Evolutionary conservation across 306 rosid species (phyloP).

Genomic region (Rosa chinensis): DNA sequence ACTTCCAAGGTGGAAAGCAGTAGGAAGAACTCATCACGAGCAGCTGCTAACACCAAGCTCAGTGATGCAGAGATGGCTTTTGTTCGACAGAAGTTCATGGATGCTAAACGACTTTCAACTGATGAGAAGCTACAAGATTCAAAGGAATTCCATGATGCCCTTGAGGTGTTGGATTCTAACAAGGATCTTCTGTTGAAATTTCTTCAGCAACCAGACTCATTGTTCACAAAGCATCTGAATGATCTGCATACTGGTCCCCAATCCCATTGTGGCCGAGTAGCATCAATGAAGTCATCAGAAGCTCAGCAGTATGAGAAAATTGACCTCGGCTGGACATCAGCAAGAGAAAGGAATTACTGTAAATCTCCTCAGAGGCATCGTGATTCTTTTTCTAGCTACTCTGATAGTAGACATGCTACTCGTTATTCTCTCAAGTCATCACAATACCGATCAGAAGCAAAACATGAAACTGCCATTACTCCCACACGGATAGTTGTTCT

Average conservation of each 20-base stretch:
- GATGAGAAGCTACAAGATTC: constrained; percentile 74
- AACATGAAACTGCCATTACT: constrained; percentile 38
- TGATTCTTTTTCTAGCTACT: constrained; percentile 37
- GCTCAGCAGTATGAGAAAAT: constrained; percentile 37
- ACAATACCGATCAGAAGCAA: constrained; percentile 40
- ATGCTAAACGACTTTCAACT: constrained; percentile 81
- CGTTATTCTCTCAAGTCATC: constrained; percentile 45
- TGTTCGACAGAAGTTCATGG: constrained; percentile 80
- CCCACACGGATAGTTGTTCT: constrained; percentile 88
- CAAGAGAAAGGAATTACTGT: constrained; percentile 43
- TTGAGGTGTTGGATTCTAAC: constrained; percentile 84
- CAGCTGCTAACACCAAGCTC: constrained; percentile 41
- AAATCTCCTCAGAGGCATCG: constrained; percentile 50
- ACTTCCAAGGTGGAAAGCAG: constrained; percentile 49
- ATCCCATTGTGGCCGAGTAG: constrained; percentile 46
- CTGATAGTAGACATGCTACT: constrained; percentile 45
- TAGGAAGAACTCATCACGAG: constrained; percentile 33
- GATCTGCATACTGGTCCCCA: constrained; percentile 56
- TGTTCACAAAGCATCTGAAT: constrained; percentile 79
- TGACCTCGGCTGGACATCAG: constrained; percentile 47
- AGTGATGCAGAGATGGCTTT: constrained; percentile 75
- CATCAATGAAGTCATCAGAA: constrained; percentile 41
- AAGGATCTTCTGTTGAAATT: constrained; percentile 76
- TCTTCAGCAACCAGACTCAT: constrained; percentile 81
- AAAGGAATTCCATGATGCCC: constrained; percentile 68